These are phyloP conservation scores for Skeletonema tropicum DNA, from an alignment of 108 stramenopile species.

Conservation along the genomic window DNA sequence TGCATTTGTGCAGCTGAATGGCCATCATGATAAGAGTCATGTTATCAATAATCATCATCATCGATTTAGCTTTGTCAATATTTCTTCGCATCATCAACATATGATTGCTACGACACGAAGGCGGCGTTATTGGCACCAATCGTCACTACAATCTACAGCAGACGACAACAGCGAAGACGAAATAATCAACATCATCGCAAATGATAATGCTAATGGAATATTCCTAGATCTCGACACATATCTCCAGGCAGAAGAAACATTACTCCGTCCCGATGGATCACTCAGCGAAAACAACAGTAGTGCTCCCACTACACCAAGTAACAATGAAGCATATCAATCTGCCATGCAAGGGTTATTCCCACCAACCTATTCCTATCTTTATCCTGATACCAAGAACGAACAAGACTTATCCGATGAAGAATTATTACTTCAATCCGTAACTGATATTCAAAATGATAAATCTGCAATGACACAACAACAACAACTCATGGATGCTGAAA, in stretches of 20 bases:
- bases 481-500: slow-evolving; percentile 24
- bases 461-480: background rate
- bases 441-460: slow-evolving; percentile 9
- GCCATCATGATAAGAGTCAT: too few species aligned
- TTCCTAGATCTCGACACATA: slow-evolving; percentile 17
- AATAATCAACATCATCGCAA: background rate
- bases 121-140: too few species aligned
- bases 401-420: slow-evolving; percentile 28
- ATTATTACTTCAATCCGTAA: slow-evolving; percentile 13
- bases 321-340: slow-evolving; percentile 9
- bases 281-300: background rate
- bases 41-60: too few species aligned
- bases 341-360: slow-evolving; percentile 30
- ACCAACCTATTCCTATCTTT: slow-evolving; percentile 25
- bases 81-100: too few species aligned
- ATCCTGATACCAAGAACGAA: background rate
- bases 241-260: slow-evolving; percentile 7
- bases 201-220: background rate
- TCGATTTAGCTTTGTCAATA: too few species aligned
- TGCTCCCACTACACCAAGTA: background rate
- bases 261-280: slow-evolving; percentile 23
- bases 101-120: too few species aligned
- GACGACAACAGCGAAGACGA: background rate
- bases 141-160: too few species aligned
- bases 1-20: too few species aligned